Base-by-base conservation (phyloP, 164 flowering plant species). In the Vitis rupestris region DNA sequence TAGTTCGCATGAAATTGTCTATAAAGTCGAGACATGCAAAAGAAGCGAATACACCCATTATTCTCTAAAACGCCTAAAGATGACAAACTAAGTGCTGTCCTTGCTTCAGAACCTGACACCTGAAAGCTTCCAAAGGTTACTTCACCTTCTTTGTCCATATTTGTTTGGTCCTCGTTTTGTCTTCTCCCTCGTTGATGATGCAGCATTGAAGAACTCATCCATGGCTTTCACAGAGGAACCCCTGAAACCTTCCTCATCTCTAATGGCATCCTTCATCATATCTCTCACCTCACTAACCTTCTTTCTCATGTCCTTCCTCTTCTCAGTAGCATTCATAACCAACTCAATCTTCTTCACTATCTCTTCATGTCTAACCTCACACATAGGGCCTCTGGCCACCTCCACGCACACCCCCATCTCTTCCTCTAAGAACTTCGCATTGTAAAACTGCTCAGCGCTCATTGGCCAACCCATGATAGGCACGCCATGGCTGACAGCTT, bases 401-500 rank as follows among this genome's bases (percentile, higher is more conserved):
- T 85, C 88, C 63, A 82, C 86, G 59, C 87, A 82, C 3, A 82
- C 88, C n/a, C 88, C 87, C 37, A 80, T 2, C 70, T 79, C 65
- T 52, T 80, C 84, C 60, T 57, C 85, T 76, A 87, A 47, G 6
- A 76, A 50, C 81, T 75, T 82, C 14, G 59, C 79, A 57, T 82
- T 87, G 75, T 67, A 84, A 56, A 76, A 84, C 66, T 87, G 88
- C 76, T 87, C 91, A 0, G 75, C 86, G 0, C 77, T 83, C 85
- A 87, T 73, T 9, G 89, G 78, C 91, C 87, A 85, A 29, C 88
- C 85, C 8, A 87, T 30, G 2, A 87, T 0, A 31, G 84, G 82
- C 64, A 85, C 88, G 1, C 91, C 87, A 12, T 77, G 47, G 57
- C 77, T 75, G 10, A 85, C 68, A 0, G 84, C 48, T 68, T 87